Percentiles rank a stretch among this genome's conserved stretches.
phyloP scores from a whole-genome alignment of 257 asterid species.

The Scutellaria barbata region DNA sequence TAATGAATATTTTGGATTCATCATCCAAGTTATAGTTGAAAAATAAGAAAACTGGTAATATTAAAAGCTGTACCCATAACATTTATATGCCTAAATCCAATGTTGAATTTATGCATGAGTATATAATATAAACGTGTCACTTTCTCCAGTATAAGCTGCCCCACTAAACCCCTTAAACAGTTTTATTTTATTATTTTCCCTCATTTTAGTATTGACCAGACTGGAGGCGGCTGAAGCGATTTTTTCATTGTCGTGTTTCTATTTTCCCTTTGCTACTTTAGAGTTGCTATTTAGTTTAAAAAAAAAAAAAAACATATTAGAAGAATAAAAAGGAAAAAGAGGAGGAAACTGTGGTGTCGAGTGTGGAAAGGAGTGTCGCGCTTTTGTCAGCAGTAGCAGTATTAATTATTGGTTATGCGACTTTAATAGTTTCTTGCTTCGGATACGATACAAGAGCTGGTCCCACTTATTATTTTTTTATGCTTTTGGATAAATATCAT shows the following conservation, averaged over 20 bases:
- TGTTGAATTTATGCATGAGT: too few species aligned
- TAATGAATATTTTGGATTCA: too few species aligned
- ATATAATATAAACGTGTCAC: too few species aligned
- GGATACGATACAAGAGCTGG: constrained; percentile 20
- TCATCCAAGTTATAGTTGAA: too few species aligned
- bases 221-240: constrained; percentile 9
- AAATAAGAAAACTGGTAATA: too few species aligned
- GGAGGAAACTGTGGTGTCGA: constrained; percentile 22
- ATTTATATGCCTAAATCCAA: too few species aligned
- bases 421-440: background rate
- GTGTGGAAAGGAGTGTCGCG: constrained; percentile 35
- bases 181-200: too few species aligned
- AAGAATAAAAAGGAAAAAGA: background rate
- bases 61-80: too few species aligned
- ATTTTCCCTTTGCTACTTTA: background rate
- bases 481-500: constrained; percentile 39
- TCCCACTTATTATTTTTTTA: constrained; percentile 25
- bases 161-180: too few species aligned
- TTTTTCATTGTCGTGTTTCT: background rate
- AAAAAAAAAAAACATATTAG: background rate
- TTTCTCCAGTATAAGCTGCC: too few species aligned
- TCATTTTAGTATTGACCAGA: too few species aligned
- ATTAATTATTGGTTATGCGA: constrained; percentile 23
- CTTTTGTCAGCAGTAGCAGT: constrained; percentile 26
- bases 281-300: background rate